phyloP scores from a whole-genome alignment of 148 eudicot genomes.

The Talinum fruticosum region DNA sequence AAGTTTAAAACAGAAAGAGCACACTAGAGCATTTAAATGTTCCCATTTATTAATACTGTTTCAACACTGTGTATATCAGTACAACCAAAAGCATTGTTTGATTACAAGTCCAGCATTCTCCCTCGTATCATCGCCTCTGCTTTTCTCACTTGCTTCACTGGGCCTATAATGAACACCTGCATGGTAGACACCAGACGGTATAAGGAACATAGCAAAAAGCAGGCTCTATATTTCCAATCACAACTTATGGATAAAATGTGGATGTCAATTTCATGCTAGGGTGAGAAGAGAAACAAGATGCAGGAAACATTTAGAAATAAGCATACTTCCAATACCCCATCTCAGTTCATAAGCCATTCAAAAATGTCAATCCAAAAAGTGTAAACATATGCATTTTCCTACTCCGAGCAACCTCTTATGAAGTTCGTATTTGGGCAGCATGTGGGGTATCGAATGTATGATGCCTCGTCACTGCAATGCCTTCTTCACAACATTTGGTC shows the following conservation, averaged over 20 bases:
- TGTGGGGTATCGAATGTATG: too few species aligned
- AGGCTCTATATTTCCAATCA: not conserved
- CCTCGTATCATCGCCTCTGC: constrained; percentile 91
- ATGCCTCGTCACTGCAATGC: too few species aligned
- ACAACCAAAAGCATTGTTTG: constrained; percentile 21
- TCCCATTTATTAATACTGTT: constrained; percentile 14
- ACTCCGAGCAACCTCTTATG: too few species aligned
- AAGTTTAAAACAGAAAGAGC: not conserved
- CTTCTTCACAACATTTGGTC: too few species aligned
- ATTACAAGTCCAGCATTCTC: constrained; percentile 59
- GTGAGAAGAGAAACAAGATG: too few species aligned
- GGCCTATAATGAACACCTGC: constrained; percentile 81
- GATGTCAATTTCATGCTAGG: not conserved
- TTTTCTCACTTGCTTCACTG: constrained; percentile 77
- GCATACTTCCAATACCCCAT: too few species aligned
- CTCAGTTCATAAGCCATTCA: too few species aligned
- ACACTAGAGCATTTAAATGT: not conserved
- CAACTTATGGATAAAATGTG: too few species aligned
- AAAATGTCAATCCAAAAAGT: too few species aligned
- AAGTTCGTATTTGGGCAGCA: too few species aligned
- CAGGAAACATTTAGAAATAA: too few species aligned
- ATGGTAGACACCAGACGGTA: not conserved
- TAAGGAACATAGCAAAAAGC: not conserved
- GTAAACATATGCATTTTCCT: too few species aligned
- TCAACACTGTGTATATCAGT: constrained; percentile 12